Evolutionary conservation across 352 stramenopile genomes (phyloP), one percentile per base, ranked within the genome.

Genomic region (Blastocystis sp.): DNA sequence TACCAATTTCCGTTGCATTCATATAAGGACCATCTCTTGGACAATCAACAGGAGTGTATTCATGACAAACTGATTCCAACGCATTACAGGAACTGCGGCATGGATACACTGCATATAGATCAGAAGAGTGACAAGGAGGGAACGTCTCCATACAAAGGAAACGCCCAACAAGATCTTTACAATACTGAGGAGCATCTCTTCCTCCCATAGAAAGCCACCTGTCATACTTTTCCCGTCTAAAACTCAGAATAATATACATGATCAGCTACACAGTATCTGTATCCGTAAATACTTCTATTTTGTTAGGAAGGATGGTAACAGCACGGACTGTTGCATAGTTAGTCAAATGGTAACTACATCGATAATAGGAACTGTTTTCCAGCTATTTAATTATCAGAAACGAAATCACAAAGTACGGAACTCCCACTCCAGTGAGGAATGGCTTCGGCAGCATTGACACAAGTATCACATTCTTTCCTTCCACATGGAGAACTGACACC

Each of bases 101-200:
- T 2, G 69, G 69, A 37, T 60, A 81, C 4, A 81, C 51, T 64
- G 40, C 22, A 64, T 81, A 81, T 48, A 44, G 48, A 59, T 7
- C n/a, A 6, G 22, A 11, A 30, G 69, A 59, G 44, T 22, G 5
- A 37, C 69, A 81, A 62, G 69, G 69, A 59, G 69, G 69, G 60
- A 81, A 81, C 44, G 33, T 44, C 35, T 81, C 69, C 69, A 81
- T 64, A 37, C 69, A 81, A 24, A 81, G 35, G 42, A 59, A 81
- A 33, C 69, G 69, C 44, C 42, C 69, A 19, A 62, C 48, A 33
- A 42, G 22, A 33, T 64, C 42, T 60, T 81, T 81, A 54, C 69
- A 81, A 15, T 30, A 17, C 19, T n/a, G 15, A 22, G 40, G 35
- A n/a, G 42, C 69, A 4, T 81, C 3, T 22, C 1, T 27, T 44